phyloP scores from a whole-genome alignment of 2,329 filamentous ascomycete genomes.

The Aureobasidium namibiae region DNA sequence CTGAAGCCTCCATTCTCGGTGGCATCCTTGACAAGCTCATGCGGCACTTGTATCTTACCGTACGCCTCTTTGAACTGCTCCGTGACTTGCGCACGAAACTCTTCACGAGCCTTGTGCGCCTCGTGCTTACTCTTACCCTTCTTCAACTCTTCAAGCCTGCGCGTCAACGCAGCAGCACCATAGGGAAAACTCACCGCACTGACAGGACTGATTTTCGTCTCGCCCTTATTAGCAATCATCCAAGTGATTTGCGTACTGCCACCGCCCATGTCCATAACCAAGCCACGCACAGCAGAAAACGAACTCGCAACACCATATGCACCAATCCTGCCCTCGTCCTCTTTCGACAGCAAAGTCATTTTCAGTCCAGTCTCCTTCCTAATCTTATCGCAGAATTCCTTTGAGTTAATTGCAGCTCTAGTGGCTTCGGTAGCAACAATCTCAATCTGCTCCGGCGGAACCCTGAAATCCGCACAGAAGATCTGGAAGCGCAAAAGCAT shows the following conservation, averaged over 20 bases:
- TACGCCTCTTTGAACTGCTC: conserved; percentile 36
- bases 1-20: conserved; percentile 47
- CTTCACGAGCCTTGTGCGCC: conserved; percentile 30
- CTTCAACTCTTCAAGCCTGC: conserved; percentile 36
- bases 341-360: conserved; percentile 62
- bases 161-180: conserved; percentile 55
- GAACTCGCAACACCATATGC: conserved; percentile 70
- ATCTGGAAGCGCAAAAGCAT: conserved; percentile 59
- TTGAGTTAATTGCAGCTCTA: conserved; percentile 63
- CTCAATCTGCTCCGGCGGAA: conserved; percentile 54
- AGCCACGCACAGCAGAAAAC: conserved; percentile 55
- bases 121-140: conserved; percentile 19
- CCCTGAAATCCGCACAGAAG: conserved; percentile 59
- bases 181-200: conserved; percentile 57
- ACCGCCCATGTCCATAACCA: conserved; percentile 77
- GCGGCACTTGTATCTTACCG: neutral
- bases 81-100: conserved; percentile 14
- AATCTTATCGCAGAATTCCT: conserved; percentile 57
- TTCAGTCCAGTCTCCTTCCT: conserved; percentile 51
- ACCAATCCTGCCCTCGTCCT: conserved; percentile 70
- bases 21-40: conserved; percentile 26
- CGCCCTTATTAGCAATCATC: conserved; percentile 43
- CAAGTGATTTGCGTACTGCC: conserved; percentile 59
- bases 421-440: conserved; percentile 81
- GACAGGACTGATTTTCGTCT: conserved; percentile 39